A percentile compares a stretch with the other conserved stretches of the same genome.
phyloP scores from a whole-genome alignment of 352 stramenopile genomes.

The Pythium biforme region DNA sequence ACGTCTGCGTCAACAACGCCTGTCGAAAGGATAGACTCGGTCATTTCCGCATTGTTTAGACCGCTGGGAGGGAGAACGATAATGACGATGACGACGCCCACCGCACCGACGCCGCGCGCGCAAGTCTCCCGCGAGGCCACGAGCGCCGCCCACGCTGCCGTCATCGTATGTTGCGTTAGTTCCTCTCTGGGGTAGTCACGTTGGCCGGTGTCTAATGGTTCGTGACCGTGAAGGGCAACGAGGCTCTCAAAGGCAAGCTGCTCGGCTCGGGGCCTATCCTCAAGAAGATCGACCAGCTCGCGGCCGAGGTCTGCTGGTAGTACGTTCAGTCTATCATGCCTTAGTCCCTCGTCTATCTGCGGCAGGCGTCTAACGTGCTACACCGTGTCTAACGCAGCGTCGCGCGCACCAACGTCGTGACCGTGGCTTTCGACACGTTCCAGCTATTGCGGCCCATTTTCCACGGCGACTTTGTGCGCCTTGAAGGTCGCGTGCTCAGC shows the following conservation, averaged over 20 bases:
- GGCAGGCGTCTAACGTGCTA: no score
- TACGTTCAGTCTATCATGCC: slow-evolving; percentile 10
- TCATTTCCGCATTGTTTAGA: no score
- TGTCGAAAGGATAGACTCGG: no score
- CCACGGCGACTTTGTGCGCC: slow-evolving; percentile 43
- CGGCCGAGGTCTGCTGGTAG: slow-evolving; percentile 37
- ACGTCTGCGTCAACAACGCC: neutral
- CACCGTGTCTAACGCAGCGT: slow-evolving; percentile 27
- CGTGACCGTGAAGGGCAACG: slow-evolving; percentile 28
- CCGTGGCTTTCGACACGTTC: slow-evolving; percentile 50
- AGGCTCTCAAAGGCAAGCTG: slow-evolving; percentile 46
- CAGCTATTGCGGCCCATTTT: slow-evolving; percentile 35
- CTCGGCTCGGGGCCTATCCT: slow-evolving; percentile 50
- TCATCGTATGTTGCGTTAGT: slow-evolving; percentile 19
- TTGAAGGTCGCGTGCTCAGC: slow-evolving; percentile 40
- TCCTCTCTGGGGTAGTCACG: neutral
- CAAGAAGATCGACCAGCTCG: slow-evolving; percentile 48
- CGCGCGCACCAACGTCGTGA: slow-evolving; percentile 33
- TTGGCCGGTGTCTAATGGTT: neutral
- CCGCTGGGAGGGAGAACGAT: neutral
- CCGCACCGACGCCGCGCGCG: neutral
- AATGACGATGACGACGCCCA: neutral
- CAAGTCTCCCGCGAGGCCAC: slow-evolving; percentile 20
- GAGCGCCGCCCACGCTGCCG: slow-evolving; percentile 21
- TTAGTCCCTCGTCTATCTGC: no score